Evolutionary conservation across 2,329 filamentous ascomycete genomes (phyloP).

Genomic region (Fusarium coffeatum): DNA sequence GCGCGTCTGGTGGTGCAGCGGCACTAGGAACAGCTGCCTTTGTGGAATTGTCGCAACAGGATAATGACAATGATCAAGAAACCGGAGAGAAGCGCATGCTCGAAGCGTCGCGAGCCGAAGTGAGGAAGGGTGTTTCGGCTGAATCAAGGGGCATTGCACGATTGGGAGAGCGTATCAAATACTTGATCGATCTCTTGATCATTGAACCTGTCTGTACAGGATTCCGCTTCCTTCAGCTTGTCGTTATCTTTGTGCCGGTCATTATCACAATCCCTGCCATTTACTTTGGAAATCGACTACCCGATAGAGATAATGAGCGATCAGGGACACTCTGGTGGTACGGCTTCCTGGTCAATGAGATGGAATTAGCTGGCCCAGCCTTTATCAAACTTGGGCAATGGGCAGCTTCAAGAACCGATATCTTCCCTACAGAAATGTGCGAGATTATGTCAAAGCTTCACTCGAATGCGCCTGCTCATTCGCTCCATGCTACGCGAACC

Average conservation of each 20-base stretch:
- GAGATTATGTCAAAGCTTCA: conserved; percentile 93
- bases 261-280: conserved; percentile 81
- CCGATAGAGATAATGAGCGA: conserved; percentile 77
- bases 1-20: conserved; percentile 56
- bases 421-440: conserved; percentile 94
- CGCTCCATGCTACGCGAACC: conserved; percentile 79
- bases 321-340: conserved; percentile 95
- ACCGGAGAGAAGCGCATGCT: conserved; percentile 91
- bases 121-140: conserved; percentile 74
- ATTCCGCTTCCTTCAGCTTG: conserved; percentile 86
- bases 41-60: conserved; percentile 66
- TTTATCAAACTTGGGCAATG: conserved; percentile 99
- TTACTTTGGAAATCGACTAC: conserved; percentile 77
- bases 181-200: conserved; percentile 78
- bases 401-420: conserved; percentile 95
- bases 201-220: conserved; percentile 90
- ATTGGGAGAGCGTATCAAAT: conserved; percentile 68
- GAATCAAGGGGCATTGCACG: conserved; percentile 70
- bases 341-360: conserved; percentile 82
- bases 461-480: conserved; percentile 93
- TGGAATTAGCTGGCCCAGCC: conserved; percentile 93
- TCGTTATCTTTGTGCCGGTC: conserved; percentile 91
- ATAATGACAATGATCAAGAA: conserved; percentile 62
- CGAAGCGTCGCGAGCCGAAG: conserved; percentile 80
- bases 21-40: conserved; percentile 67